These are phyloP conservation scores for Saccharomycopsis sp. DNA, from an alignment of 805 yeast genomes.

Conservation along the genomic window DNA sequence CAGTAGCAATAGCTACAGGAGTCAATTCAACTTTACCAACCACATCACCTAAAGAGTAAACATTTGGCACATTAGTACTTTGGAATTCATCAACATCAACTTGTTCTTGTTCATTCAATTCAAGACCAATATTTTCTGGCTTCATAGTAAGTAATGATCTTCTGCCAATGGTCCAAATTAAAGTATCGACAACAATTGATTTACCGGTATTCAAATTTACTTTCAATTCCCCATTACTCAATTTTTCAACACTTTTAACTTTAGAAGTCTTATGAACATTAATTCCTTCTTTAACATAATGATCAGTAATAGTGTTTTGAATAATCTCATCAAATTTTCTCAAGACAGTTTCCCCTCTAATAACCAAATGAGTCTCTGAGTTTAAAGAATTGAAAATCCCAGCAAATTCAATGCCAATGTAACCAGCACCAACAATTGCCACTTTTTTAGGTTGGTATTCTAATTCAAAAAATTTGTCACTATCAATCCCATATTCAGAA, in stretches of 20 bases:
- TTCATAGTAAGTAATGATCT: conserved; percentile 68
- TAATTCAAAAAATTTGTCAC: conserved; percentile 86
- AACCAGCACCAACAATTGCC: conserved; percentile 96
- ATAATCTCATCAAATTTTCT: conserved; percentile 82
- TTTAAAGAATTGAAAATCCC: conserved; percentile 91
- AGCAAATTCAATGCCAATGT: conserved; percentile 91
- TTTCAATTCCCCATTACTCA: conserved; percentile 40
- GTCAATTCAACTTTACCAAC: conserved; percentile 90
- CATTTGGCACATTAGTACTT: conserved; percentile 60
- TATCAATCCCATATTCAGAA: conserved; percentile 72
- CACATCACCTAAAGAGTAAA: conserved; percentile 90
- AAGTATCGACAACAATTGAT: conserved; percentile 68
- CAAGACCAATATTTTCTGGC: conserved; percentile 67
- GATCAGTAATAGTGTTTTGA: conserved; percentile 71
- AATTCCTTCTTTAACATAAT: conserved; percentile 76
- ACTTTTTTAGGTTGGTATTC: conserved; percentile 83
- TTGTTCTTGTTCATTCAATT: conserved; percentile 52
- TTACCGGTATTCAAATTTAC: conserved; percentile 37
- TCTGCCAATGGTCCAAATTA: conserved; percentile 95
- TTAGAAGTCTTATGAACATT: conserved; percentile 65
- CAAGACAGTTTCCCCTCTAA: conserved; percentile 86
- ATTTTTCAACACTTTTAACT: conserved; percentile 42
- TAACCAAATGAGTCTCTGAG: conserved; percentile 75
- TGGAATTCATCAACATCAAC: conserved; percentile 84
- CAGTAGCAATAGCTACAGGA: conserved; percentile 98